phyloP scores from a whole-genome alignment of 495 filamentous ascomycete species.

The Oleoguttula mirabilis region DNA sequence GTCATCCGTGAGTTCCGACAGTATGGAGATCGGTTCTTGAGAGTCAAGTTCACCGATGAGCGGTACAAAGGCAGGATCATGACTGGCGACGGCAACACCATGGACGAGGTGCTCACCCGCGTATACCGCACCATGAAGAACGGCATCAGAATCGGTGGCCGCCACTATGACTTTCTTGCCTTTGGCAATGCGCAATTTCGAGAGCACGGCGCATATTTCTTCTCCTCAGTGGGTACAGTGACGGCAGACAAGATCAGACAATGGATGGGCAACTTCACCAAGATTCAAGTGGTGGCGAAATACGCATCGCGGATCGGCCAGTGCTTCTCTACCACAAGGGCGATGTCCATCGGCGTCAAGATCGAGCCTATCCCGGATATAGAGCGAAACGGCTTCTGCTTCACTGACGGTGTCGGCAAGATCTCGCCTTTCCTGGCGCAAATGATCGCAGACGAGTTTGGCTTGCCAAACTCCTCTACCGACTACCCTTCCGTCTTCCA shows the following conservation, averaged over 20 bases:
- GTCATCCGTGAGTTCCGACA: conserved; percentile 61
- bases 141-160: conserved; percentile 70
- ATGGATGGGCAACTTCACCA: conserved; percentile 80
- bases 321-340: conserved; percentile 86
- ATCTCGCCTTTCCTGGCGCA: conserved; percentile 68
- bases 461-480: conserved; percentile 35
- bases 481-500: conserved; percentile 70
- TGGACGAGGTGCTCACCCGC: conserved; percentile 63
- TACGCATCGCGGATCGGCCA: conserved; percentile 81
- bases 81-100: conserved; percentile 39
- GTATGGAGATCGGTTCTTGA: conserved; percentile 70
- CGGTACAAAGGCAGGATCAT: conserved; percentile 49
- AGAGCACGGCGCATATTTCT: conserved; percentile 88
- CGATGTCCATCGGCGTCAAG: conserved; percentile 41
- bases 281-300: conserved; percentile 71
- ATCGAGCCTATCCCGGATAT: conserved; percentile 51
- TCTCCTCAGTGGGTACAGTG: conserved; percentile 46
- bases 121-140: conserved; percentile 58
- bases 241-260: conserved; percentile 63
- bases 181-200: conserved; percentile 94
- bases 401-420: conserved; percentile 90
- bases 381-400: conserved; percentile 49
- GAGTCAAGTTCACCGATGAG: conserved; percentile 86
- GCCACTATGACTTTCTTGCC: conserved; percentile 80
- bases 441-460: conserved; percentile 53